Percentiles rank a stretch among this genome's conserved stretches.
Evolutionary conservation across 768 basidiomycete species (phyloP).

Genomic region (Leccinum ochraceum): DNA sequence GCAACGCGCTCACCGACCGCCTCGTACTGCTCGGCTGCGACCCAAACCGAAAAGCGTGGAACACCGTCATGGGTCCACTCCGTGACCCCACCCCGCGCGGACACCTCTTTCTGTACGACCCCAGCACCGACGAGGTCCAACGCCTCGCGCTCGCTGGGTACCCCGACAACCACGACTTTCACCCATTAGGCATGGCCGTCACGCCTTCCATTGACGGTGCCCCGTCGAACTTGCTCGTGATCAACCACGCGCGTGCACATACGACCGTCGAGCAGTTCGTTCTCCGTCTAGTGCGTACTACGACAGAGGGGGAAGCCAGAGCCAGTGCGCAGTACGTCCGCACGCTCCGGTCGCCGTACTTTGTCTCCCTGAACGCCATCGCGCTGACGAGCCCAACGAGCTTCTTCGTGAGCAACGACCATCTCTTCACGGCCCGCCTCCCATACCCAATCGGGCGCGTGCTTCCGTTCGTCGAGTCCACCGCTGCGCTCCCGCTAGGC

Average conservation of each 20-base stretch:
- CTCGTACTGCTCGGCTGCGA: constrained; percentile 46
- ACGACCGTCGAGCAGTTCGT: constrained; percentile 71
- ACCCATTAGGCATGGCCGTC: constrained; percentile 66
- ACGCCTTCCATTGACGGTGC: constrained; percentile 51
- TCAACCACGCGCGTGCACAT: constrained; percentile 65
- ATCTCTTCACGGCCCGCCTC: constrained; percentile 62
- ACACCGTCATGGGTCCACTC: constrained; percentile 76
- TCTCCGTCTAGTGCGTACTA: constrained; percentile 45
- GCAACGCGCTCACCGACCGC: constrained; percentile 40
- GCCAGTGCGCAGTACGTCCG: constrained; percentile 50
- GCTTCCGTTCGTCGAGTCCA: constrained; percentile 54
- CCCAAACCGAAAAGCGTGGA: constrained; percentile 58
- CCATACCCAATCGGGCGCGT: constrained; percentile 49
- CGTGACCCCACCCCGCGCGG: constrained; percentile 58
- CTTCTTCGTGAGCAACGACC: constrained; percentile 77
- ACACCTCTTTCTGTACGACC: constrained; percentile 57
- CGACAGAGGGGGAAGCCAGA: constrained; percentile 23
- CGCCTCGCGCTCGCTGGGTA: constrained; percentile 51
- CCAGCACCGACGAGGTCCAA: constrained; percentile 29
- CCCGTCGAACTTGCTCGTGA: constrained; percentile 57
- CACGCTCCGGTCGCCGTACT: constrained; percentile 58
- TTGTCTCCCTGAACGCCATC: constrained; percentile 67
- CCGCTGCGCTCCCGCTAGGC: constrained; percentile 56
- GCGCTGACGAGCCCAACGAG: constrained; percentile 60
- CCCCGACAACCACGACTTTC: constrained; percentile 62